Conservation (phyloP, 495 filamentous ascomycete species). For the Tricharina praecox region DNA sequence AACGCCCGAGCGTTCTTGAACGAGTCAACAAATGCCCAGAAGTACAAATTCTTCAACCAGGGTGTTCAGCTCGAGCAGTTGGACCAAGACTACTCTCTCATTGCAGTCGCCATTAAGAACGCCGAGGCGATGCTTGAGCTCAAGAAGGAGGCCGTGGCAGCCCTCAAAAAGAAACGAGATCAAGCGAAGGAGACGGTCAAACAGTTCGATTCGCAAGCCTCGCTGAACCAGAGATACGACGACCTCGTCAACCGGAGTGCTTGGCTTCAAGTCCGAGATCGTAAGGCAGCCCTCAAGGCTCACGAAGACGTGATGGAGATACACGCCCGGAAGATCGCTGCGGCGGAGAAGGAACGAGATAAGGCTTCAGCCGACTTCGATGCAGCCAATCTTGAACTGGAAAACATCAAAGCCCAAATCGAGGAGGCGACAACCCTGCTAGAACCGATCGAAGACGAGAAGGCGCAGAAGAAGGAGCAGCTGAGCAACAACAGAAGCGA, state of each 20-base stretch:
- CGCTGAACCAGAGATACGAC: slow-evolving; percentile 36
- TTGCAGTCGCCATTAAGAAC: slow-evolving; percentile 52
- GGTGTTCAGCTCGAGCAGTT: slow-evolving; percentile 86
- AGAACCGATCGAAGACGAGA: slow-evolving; percentile 30
- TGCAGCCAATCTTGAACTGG: slow-evolving; percentile 16
- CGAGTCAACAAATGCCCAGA: slow-evolving; percentile 58
- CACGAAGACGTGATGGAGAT: slow-evolving; percentile 10
- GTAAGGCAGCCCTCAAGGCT: slow-evolving; percentile 28
- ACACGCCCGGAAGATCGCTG: slow-evolving; percentile 25
- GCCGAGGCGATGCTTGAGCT: slow-evolving; percentile 43
- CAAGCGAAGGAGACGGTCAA: slow-evolving; percentile 28
- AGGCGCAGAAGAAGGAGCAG: slow-evolving; percentile 29
- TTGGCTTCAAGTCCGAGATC: slow-evolving; percentile 51
- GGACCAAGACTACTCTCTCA: slow-evolving; percentile 73
- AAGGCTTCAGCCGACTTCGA: slow-evolving; percentile 16
- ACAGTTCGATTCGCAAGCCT: slow-evolving; percentile 41
- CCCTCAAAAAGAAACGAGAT: slow-evolving; percentile 28
- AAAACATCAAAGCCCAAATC: slow-evolving; percentile 12
- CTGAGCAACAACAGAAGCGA: slow-evolving; percentile 31
- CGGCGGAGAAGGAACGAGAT: slow-evolving; percentile 26
- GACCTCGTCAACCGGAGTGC: slow-evolving; percentile 43
- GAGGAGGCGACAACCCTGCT: slow-evolving; percentile 13
- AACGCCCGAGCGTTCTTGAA: slow-evolving; percentile 87
- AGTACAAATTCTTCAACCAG: slow-evolving; percentile 94
- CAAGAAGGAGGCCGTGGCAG: slow-evolving; percentile 32